Base-by-base conservation (phyloP, 169 alveolate genomes). In the Amoebophrya sp. region DNA sequence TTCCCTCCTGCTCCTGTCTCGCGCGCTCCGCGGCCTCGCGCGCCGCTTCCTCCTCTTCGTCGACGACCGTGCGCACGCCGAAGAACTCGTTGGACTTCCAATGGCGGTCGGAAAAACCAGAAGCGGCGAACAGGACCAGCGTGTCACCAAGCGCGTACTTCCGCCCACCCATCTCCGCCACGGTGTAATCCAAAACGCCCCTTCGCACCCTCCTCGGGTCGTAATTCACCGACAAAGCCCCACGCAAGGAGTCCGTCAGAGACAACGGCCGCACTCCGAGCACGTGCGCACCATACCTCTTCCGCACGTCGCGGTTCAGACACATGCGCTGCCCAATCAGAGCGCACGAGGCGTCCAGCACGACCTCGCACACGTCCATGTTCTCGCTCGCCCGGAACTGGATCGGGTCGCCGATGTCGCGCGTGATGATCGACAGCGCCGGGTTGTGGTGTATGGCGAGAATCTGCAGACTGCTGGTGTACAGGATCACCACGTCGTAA, bases 271-370 rank as follows among this genome's bases (percentile, higher is more conserved):
- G 83, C 83, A 66, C 38, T 0, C 83, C 83, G 83, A 66, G 83
- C 83, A 66, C 83, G 83, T 25, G 32, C 7, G 83, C 83, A 0
- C 83, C 83, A 25, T 66, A 66, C 29, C 83, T 2, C 10, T 7
- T 25, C 32, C 83, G 83, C 23, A 66, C 66, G 23, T 39, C 47
- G 32, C 38, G 40, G 32, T 23, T n/a, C 40, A 47, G 77, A 3
- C 32, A 39, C 7, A 89, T 89, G 23, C 83, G 91, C 32, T 89
- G 91, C 23, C 40, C 40, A 23, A 89, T 47, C 14, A 89, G 40
- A 29, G 91, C 77, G 40, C 91, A 89, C 0, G 38, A 38, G n/a
- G 53, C 77, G 77, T 89, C 91, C 91, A 89, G 38, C 35, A 89
- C 91, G 1, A 89, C 91, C 40, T 89, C 91, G 32, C 53, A 89